Evolutionary conservation across 1,284 basidiomycete species (phyloP).

Genomic region (Ceratobasidium sp.): DNA sequence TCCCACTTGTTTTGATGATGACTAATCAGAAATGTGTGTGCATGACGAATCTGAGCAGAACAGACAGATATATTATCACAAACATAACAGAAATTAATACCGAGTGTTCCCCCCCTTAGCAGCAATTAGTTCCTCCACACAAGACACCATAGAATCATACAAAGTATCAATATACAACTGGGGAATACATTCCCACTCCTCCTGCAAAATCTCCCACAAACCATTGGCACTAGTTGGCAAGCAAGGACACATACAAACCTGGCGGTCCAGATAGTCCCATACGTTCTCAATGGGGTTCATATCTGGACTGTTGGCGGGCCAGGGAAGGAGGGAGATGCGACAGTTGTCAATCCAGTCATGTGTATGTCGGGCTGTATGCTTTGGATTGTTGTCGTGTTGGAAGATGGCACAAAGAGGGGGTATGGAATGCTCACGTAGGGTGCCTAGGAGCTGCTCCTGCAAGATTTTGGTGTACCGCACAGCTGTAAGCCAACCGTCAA

Average conservation of each 20-base stretch:
- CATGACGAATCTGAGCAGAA: not conserved
- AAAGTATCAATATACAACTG: not conserved
- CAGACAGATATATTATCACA: not conserved
- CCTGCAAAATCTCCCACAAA: conserved; percentile 12
- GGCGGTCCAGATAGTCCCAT: conserved; percentile 8
- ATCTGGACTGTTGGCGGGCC: conserved; percentile 24
- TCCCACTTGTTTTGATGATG: not conserved
- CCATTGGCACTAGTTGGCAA: not conserved
- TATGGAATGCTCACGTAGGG: not conserved
- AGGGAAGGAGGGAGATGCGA: conserved; percentile 13
- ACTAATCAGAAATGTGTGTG: not conserved
- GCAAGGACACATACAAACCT: not conserved
- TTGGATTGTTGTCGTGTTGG: conserved; percentile 24
- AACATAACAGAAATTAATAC: not conserved
- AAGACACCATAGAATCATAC: not conserved
- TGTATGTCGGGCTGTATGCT: conserved; percentile 9
- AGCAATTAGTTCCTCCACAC: not conserved
- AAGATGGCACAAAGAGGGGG: not conserved
- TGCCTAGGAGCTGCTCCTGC: not conserved
- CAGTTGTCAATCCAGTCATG: not conserved
- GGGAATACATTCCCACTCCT: conserved; percentile 13
- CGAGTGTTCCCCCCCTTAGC: not conserved
- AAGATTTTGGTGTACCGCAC: not conserved
- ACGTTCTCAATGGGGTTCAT: conserved; percentile 13
- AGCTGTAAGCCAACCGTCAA: not conserved